Evolutionary conservation across 2,329 filamentous ascomycete genomes (phyloP).

Genomic region (Phoma sp.): DNA sequence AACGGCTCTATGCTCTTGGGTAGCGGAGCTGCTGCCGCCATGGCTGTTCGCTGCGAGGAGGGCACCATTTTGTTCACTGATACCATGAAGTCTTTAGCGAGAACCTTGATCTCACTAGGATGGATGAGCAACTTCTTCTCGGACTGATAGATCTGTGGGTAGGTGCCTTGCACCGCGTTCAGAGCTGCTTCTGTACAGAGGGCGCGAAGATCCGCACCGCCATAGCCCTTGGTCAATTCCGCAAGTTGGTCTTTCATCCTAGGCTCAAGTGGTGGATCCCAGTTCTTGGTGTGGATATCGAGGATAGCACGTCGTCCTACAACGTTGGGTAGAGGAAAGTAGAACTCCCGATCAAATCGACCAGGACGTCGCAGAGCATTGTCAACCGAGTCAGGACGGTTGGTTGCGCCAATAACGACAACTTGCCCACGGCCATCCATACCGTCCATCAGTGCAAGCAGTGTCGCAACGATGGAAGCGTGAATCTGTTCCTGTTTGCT

Average conservation of each 20-base stretch:
- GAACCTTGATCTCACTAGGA: constrained; percentile 80
- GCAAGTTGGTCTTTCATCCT: constrained; percentile 84
- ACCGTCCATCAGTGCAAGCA: constrained; percentile 58
- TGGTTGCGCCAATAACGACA: constrained; percentile 98
- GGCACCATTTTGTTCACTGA: constrained; percentile 96
- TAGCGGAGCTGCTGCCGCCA: constrained; percentile 81
- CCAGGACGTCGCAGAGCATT: constrained; percentile 93
- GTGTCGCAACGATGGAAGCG: constrained; percentile 76
- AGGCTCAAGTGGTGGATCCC: constrained; percentile 77
- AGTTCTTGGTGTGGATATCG: constrained; percentile 93
- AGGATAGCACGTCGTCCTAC: constrained; percentile 84
- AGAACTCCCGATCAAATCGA: constrained; percentile 96
- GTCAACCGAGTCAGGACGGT: constrained; percentile 94
- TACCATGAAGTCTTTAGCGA: constrained; percentile 95
- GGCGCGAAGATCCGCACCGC: constrained; percentile 91
- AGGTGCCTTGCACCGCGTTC: constrained; percentile 93
- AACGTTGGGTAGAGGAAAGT: constrained; percentile 88
- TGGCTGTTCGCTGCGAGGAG: constrained; percentile 88
- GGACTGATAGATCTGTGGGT: constrained; percentile 93
- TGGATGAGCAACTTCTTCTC: constrained; percentile 90
- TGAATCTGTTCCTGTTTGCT: constrained; percentile 99
- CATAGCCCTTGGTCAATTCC: constrained; percentile 92
- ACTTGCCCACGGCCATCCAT: constrained; percentile 72
- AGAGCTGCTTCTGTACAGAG: constrained; percentile 95
- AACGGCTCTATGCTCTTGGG: constrained; percentile 82